Base-by-base conservation (phyloP, 2,329 filamentous ascomycete species). In the Penicillium oxalicum region DNA sequence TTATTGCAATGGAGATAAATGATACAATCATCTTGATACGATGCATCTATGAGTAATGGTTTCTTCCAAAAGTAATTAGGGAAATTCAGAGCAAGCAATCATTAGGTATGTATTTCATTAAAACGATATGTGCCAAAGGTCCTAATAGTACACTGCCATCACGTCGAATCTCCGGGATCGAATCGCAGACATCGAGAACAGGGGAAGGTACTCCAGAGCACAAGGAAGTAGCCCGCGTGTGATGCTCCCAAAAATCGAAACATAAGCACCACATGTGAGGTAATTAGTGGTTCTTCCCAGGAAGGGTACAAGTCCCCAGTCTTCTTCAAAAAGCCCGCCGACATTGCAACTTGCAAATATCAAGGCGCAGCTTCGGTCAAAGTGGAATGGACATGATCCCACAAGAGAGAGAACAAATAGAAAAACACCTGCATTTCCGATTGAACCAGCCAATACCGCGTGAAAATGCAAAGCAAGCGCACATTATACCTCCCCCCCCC, bases 41-140 rank as follows among this genome's bases (percentile, higher is more conserved):
- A 18, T 18, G 18, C 2, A 18, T 18, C 18, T 18, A 18, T 18
- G 18, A 18, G 18, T 18, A 18, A 18, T 18, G 2, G 18, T 18
- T 2, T 18, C 18, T 18, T 18, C 18, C 18, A 18, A 18, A 18
- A 18, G 18, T 18, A 18, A 18, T 18, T 18, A 18, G 18, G 18
- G 2, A 18, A 18, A 18, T 18, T 18, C 18, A 18, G 18, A 18
- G 18, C 18, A 18, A 18, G 18, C 18, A 18, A 18, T 18, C 40
- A 49, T 58, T 60, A 58, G 59, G 33, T 59, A 52, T 59, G 58
- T 60, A 49, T 58, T 58, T 51, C 55, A 57, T 57, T 55, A 58
- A 48, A 44, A 51, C 29, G 4, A 45, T 45, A 35, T 43, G 43
- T 39, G 42, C 26, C 47, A 50, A 18, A 52, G 29, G 45, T 45